phyloP scores from a whole-genome alignment of 768 basidiomycete genomes.

The Macrolepiota albuminosa region DNA sequence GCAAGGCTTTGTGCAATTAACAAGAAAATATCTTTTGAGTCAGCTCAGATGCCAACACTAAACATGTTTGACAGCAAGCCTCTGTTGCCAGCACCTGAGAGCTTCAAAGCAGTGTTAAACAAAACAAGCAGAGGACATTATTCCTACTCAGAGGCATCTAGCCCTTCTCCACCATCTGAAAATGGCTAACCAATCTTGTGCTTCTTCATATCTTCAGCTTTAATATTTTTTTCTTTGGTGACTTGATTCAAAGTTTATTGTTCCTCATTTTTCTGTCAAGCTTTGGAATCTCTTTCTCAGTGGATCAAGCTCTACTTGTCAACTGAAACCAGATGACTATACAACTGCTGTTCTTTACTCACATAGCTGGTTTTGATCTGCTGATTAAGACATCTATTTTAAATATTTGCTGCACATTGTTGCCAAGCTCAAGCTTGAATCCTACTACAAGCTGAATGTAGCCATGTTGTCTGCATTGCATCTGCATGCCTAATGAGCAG shows the following conservation, averaged over 20 bases:
- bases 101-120: constrained; percentile 37
- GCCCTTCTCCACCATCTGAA: constrained; percentile 34
- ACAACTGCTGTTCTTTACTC: too few species aligned
- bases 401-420: too few species aligned
- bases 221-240: constrained; percentile 22
- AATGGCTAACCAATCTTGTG: constrained; percentile 30
- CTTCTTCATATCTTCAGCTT: constrained; percentile 10
- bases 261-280: constrained; percentile 20
- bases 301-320: too few species aligned
- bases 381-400: too few species aligned
- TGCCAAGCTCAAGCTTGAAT: too few species aligned
- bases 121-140: constrained; percentile 56
- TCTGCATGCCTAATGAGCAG: too few species aligned
- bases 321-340: too few species aligned
- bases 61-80: constrained; percentile 46
- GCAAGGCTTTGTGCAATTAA: constrained; percentile 67
- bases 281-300: too few species aligned
- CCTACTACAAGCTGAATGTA: too few species aligned
- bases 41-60: constrained; percentile 53
- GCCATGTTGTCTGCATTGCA: too few species aligned
- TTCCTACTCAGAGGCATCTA: constrained; percentile 60
- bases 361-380: too few species aligned
- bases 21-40: constrained; percentile 76
- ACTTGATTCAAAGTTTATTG: constrained; percentile 15
- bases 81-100: constrained; percentile 63